phyloP scores from a whole-genome alignment of 1,284 basidiomycete species.

The Wallemia mellicola region DNA sequence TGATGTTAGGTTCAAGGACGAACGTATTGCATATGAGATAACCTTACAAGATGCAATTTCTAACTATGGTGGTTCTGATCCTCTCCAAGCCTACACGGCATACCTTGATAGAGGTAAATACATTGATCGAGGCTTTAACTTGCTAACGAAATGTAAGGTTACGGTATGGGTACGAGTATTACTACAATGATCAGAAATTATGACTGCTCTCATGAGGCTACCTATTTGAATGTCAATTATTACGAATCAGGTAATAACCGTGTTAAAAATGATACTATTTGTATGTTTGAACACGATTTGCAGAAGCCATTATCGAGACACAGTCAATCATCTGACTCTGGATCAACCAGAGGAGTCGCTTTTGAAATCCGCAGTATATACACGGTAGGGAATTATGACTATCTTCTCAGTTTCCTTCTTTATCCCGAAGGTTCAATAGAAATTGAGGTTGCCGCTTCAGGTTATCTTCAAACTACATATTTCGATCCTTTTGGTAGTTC shows the following conservation, averaged over 20 bases:
- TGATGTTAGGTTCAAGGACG: constrained; percentile 30
- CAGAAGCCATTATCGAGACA: constrained; percentile 29
- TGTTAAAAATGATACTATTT: constrained; percentile 24
- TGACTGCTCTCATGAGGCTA: constrained; percentile 31
- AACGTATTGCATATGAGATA: constrained; percentile 33
- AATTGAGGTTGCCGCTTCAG: constrained; percentile 12
- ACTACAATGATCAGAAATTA: constrained; percentile 27
- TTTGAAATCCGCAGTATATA: constrained; percentile 11
- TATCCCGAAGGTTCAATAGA: constrained; percentile 13
- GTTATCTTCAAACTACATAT: constrained; percentile 13
- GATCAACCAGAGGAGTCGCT: constrained; percentile 12
- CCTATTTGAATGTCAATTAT: constrained; percentile 27
- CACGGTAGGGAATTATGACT: constrained; percentile 14
- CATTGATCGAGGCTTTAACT: too few relatives aligned
- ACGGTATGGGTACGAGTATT: constrained; percentile 25
- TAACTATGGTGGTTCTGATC: constrained; percentile 11
- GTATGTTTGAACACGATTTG: constrained; percentile 31
- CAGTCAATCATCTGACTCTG: constrained; percentile 20
- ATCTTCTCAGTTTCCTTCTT: constrained; percentile 12
- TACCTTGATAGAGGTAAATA: constrained; percentile 35
- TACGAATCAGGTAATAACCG: constrained; percentile 21
- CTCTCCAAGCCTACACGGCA: constrained; percentile 22
- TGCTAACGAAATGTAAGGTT: too few relatives aligned
- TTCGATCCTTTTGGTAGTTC: constrained; percentile 11
- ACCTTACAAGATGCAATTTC: constrained; percentile 14